Evolutionary conservation across 2,329 filamentous ascomycete genomes (phyloP).

Genomic region (Fusarium coffeatum): DNA sequence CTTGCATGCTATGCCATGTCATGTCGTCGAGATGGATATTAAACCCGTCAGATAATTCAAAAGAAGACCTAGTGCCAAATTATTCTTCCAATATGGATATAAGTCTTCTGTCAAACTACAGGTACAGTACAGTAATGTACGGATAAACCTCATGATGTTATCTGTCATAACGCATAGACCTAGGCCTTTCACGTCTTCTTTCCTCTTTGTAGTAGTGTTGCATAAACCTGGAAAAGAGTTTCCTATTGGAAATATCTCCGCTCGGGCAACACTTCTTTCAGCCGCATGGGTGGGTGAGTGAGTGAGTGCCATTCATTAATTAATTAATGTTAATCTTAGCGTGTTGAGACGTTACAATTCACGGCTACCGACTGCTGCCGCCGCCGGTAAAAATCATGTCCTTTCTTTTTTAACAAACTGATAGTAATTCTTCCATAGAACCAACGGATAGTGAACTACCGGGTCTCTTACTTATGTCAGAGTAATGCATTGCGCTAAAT

Average conservation of each 20-base stretch:
- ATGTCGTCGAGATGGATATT: slow-evolving; percentile 3
- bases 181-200: not conserved
- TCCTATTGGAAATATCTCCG: slow-evolving; percentile 36
- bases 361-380: not conserved
- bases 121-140: not conserved
- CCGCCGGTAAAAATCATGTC: slow-evolving; percentile 18
- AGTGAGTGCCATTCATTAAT: not conserved
- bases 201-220: slow-evolving; percentile 1
- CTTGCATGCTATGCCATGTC: slow-evolving; percentile 1
- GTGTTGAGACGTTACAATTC: slow-evolving; percentile 2
- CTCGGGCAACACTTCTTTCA: slow-evolving; percentile 28
- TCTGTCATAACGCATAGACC: slow-evolving; percentile 6
- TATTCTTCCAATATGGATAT: not conserved
- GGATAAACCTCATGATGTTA: slow-evolving; percentile 10
- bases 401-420: slow-evolving; percentile 31
- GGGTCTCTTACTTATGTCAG: slow-evolving; percentile 7
- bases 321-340: slow-evolving; percentile 8
- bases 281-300: slow-evolving; percentile 10
- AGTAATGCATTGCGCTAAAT: slow-evolving; percentile 6
- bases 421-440: slow-evolving; percentile 6
- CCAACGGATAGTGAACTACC: slow-evolving; percentile 12
- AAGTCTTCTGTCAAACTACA: not conserved
- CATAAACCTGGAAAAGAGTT: slow-evolving; percentile 17
- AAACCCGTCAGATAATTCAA: slow-evolving; percentile 4
- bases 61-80: not conserved